Evolutionary conservation across 805 yeast genomes (phyloP), one percentile per base, ranked within the genome.

Genomic region (Cyberlindnera misumaiensis): DNA sequence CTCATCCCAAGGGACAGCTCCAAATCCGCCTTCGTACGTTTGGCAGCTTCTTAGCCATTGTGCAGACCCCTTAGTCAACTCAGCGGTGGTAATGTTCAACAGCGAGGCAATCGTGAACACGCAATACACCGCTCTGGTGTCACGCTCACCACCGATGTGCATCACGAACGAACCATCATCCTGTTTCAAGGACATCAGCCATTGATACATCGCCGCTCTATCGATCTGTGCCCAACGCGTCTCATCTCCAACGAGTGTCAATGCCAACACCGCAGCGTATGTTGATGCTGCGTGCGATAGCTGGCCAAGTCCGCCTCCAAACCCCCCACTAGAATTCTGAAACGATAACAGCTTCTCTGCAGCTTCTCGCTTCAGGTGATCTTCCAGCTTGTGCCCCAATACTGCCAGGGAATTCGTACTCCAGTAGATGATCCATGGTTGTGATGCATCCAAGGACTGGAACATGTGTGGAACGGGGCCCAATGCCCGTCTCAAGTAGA

Each of bases 1-100:
- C 59, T 93, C 99, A 43, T 76, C 82, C 14, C 57, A 58, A 0
- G 95, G 93, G 15, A 69, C 67, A 2, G 95, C 96, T 1, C 89
- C 87, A 62, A 90, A 84, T 0, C 98, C 98, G 17, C 99, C 98
- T 62, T 94, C 98, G 55, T 73, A 89, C 0, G 90, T 84, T 59
- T 93, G 98, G 50, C 96, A 87, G 11, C 56, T 47, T 0, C 61
- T 49, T 11, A 93, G 48, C 80, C 88, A 90, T 11, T 71, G 72
- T 3, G 66, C 64, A 0, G 77, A 70, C 5, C 73, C 75, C 12
- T 61, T 63, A 0, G 62, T 46, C 8, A 93, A 61, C 44, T 81
- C 83, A 0, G 73, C 74, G 1, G 87, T 79, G 20, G 77, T 32
- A 0, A 89, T 68, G 41, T 75, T 68, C 25, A 89, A 68, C 40